Percentiles rank a stretch among this genome's conserved stretches.
Conservation (phyloP, 352 stramenopile genomes). For the Globisporangium alternatum region DNA sequence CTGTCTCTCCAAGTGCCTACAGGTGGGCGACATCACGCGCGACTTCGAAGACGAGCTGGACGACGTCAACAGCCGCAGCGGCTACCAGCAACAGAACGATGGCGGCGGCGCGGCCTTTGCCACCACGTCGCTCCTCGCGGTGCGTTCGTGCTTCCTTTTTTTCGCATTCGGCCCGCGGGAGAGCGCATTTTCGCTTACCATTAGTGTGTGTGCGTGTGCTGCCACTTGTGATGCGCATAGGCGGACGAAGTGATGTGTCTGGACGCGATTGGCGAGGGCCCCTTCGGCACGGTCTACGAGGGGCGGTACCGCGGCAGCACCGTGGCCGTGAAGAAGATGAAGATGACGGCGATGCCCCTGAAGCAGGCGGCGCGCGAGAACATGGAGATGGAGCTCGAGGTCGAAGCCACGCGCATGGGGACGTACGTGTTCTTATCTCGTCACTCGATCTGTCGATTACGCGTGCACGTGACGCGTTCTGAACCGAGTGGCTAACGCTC, state of each 20-base stretch:
- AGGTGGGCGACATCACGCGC: constrained; percentile 80
- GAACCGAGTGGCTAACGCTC: constrained; percentile 4
- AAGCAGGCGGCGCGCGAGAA: constrained; percentile 63
- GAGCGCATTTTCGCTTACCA: not conserved
- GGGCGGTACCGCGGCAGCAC: constrained; percentile 81
- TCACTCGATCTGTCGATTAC: not conserved
- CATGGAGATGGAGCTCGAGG: constrained; percentile 81
- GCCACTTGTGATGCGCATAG: constrained; percentile 20
- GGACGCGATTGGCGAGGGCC: constrained; percentile 73
- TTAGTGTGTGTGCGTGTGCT: not conserved
- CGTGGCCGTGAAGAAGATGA: constrained; percentile 87
- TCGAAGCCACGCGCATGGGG: constrained; percentile 81
- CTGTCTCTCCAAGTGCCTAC: constrained; percentile 84
- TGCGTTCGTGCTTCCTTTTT: constrained; percentile 21
- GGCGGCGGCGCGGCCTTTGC: constrained; percentile 62
- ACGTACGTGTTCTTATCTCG: constrained; percentile 19
- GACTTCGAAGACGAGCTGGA: constrained; percentile 85
- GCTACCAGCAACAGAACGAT: constrained; percentile 38
- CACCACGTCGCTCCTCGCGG: constrained; percentile 70
- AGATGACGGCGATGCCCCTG: constrained; percentile 58
- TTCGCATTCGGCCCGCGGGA: not conserved
- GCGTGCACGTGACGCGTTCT: constrained; percentile 8
- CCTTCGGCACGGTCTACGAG: constrained; percentile 82
- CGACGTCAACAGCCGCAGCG: constrained; percentile 47
- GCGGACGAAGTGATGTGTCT: constrained; percentile 83